Evolutionary conservation across 345 rosid species (phyloP).

Genomic region (Clausena lansium): DNA sequence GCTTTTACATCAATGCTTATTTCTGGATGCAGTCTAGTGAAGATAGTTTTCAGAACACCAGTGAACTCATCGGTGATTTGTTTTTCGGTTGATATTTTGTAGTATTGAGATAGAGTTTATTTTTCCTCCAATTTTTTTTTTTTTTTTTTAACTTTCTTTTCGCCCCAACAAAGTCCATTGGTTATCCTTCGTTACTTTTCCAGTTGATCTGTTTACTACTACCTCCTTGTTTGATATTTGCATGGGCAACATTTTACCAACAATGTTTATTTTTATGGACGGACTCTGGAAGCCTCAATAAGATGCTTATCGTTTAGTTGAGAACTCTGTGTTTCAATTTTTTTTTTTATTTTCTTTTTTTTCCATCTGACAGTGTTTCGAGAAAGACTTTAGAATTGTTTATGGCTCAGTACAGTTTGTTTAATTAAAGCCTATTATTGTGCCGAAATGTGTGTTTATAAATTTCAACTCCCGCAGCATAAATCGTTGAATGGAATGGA

Average conservation of each 20-base stretch:
- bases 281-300: conserved; percentile 9
- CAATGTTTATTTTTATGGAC: background rate
- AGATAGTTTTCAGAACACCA: conserved; percentile 26
- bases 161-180: background rate
- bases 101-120: conserved; percentile 24
- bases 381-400: background rate
- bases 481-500: background rate
- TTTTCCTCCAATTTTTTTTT: background rate
- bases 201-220: background rate
- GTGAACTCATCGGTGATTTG: conserved; percentile 11
- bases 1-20: conserved; percentile 4
- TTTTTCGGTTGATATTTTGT: conserved; percentile 20
- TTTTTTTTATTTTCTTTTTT: background rate
- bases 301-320: conserved; percentile 7
- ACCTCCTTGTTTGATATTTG: conserved; percentile 12
- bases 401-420: background rate
- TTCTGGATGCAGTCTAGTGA: conserved; percentile 20
- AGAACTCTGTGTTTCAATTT: too few species aligned
- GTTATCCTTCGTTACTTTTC: background rate
- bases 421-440: background rate
- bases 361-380: background rate
- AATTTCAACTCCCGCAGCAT: background rate
- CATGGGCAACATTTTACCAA: conserved; percentile 21
- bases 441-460: background rate
- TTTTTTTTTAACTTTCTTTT: background rate